A percentile compares a stretch with the other conserved stretches of the same genome.
phyloP scores from a whole-genome alignment of 805 yeast species.

The Candida hungchunana region DNA sequence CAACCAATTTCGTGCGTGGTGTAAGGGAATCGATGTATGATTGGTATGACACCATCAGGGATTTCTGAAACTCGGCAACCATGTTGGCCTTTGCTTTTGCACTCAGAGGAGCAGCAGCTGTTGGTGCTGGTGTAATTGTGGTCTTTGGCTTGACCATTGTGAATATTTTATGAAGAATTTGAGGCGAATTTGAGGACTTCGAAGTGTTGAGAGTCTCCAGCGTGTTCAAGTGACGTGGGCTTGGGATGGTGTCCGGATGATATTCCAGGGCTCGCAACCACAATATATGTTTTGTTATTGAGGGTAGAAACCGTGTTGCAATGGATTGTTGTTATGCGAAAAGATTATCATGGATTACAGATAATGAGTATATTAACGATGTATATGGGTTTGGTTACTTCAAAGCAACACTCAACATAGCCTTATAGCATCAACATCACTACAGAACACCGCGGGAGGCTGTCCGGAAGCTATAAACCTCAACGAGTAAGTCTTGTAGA shows the following conservation, averaged over 20 bases:
- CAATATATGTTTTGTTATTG: no score
- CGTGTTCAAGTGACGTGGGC: neutral
- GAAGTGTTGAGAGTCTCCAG: neutral
- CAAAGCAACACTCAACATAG: no score
- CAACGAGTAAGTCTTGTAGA: neutral
- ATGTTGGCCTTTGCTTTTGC: slow-evolving; percentile 9
- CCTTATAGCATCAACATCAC: no score
- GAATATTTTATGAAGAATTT: neutral
- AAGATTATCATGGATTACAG: no score
- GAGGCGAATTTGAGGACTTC: neutral
- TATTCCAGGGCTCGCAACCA: neutral
- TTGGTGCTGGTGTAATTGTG: slow-evolving; percentile 1
- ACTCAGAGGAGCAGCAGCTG: slow-evolving; percentile 3
- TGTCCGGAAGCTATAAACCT: no score
- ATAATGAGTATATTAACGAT: no score
- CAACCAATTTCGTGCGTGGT: slow-evolving; percentile 61
- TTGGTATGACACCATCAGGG: slow-evolving; percentile 29
- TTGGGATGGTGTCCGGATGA: neutral
- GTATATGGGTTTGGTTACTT: no score
- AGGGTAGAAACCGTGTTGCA: no score
- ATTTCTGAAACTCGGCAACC: slow-evolving; percentile 29
- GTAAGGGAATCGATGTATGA: slow-evolving; percentile 32
- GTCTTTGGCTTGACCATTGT: slow-evolving; percentile 2
- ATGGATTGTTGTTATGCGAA: no score
- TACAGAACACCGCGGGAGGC: no score